These are phyloP conservation scores for Brassica rapa DNA, from an alignment of 345 rosid genomes.

Conservation along the genomic window DNA sequence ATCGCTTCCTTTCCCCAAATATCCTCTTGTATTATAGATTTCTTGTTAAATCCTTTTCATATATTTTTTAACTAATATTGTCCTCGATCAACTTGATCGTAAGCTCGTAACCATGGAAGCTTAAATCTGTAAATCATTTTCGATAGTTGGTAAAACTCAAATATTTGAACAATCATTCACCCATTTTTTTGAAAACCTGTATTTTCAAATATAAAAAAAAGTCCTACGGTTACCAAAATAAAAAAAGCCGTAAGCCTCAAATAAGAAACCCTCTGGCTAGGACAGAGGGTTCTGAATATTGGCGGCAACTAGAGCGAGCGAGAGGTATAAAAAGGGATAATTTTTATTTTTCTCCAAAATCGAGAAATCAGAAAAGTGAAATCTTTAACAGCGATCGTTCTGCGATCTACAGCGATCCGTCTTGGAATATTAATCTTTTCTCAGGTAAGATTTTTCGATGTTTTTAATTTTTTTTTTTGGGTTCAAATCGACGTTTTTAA, in stretches of 20 bases:
- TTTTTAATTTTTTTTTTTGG: neutral
- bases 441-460: conserved; percentile 14
- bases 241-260: neutral
- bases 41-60: neutral
- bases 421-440: neutral
- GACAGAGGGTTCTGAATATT: conserved; percentile 27
- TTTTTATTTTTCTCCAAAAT: neutral
- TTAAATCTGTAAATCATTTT: neutral
- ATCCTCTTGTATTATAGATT: neutral
- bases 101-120: conserved; percentile 11
- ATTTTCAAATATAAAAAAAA: neutral
- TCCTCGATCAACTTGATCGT: conserved; percentile 4
- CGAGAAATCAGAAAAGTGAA: conserved; percentile 18
- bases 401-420: conserved; percentile 12
- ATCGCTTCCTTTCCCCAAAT: conserved; percentile 20
- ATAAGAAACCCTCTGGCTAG: conserved; percentile 2
- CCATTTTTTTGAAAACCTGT: neutral
- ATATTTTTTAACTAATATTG: neutral
- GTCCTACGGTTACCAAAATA: neutral
- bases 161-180: neutral
- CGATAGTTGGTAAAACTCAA: neutral
- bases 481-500: neutral
- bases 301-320: conserved; percentile 34
- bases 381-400: conserved; percentile 15
- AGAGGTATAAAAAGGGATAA: conserved; percentile 13